A percentile compares a stretch with the other conserved stretches of the same genome.
phyloP scores from a whole-genome alignment of 2,329 filamentous ascomycete genomes.

The Aquanectria penicillioides region DNA sequence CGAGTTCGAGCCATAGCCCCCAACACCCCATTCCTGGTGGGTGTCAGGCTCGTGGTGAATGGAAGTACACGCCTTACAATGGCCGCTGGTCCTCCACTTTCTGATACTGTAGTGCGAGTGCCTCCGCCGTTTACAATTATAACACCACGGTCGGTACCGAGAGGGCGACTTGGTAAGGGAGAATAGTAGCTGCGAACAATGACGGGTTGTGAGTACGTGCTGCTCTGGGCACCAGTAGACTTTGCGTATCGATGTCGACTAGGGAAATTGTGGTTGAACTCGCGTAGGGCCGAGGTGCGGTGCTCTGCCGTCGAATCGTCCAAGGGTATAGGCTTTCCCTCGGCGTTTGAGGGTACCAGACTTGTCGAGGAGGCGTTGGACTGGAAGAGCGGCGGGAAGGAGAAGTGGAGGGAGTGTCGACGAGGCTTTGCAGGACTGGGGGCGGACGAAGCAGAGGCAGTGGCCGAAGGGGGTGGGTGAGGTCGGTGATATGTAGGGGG shows the following conservation, averaged over 20 bases:
- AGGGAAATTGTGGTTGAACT: constrained; percentile 67
- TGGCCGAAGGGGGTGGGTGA: constrained; percentile 37
- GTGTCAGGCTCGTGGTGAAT: constrained; percentile 45
- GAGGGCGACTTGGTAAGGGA: constrained; percentile 48
- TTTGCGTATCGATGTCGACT: constrained; percentile 67
- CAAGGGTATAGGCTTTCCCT: constrained; percentile 65
- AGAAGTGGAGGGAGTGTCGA: constrained; percentile 56
- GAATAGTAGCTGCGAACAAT: constrained; percentile 72
- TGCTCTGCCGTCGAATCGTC: constrained; percentile 65
- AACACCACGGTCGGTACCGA: constrained; percentile 43
- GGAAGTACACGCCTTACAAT: constrained; percentile 45
- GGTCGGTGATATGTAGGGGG: constrained; percentile 28
- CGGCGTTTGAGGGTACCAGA: constrained; percentile 63
- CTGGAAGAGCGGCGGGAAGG: constrained; percentile 59
- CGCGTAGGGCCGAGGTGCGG: constrained; percentile 68
- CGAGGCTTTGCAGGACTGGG: constrained; percentile 39
- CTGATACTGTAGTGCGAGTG: constrained; percentile 39
- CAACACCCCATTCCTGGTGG: constrained; percentile 52
- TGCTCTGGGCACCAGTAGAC: constrained; percentile 64
- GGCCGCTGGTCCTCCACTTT: constrained; percentile 42
- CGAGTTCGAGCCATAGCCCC: constrained; percentile 56
- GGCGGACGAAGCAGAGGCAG: constrained; percentile 38
- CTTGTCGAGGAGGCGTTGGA: constrained; percentile 63
- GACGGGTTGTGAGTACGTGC: constrained; percentile 72
- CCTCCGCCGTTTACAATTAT: constrained; percentile 43